These are phyloP conservation scores for Ogataea haglerorum DNA, from an alignment of 805 yeast species.

Conservation along the genomic window DNA sequence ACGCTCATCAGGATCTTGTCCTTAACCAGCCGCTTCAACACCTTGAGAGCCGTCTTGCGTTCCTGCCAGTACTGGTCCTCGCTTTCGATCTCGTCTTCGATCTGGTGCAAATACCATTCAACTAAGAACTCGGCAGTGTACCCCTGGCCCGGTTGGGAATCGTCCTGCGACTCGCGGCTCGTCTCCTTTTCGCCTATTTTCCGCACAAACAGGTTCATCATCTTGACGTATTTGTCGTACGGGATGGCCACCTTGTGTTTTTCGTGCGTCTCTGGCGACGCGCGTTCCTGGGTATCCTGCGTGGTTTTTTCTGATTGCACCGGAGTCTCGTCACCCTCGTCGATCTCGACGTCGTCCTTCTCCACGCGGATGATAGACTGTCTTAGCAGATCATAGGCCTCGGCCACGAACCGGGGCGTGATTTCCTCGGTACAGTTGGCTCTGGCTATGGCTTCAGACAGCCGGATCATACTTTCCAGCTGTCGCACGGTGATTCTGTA, in stretches of 20 bases:
- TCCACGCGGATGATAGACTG: constrained; percentile 93
- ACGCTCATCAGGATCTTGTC: constrained; percentile 79
- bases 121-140: constrained; percentile 64
- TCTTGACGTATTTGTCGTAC: constrained; percentile 80
- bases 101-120: constrained; percentile 76
- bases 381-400: constrained; percentile 85
- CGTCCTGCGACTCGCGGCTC: constrained; percentile 5
- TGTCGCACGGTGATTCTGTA: constrained; percentile 97
- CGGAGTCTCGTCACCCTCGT: constrained; percentile 38
- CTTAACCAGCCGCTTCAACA: constrained; percentile 75
- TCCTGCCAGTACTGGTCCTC: constrained; percentile 73
- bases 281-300: constrained; percentile 11
- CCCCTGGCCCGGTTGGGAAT: constrained; percentile 49
- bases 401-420: constrained; percentile 81
- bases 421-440: constrained; percentile 92
- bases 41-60: constrained; percentile 69
- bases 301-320: constrained; percentile 4
- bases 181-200: constrained; percentile 36
- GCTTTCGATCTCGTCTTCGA: constrained; percentile 64
- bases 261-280: constrained; percentile 6
- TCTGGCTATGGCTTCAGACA: constrained; percentile 94
- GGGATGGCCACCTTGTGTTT: constrained; percentile 53
- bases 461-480: constrained; percentile 86
- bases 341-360: constrained; percentile 85
- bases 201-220: constrained; percentile 75